Base-by-base conservation (phyloP, 345 rosid genomes). In the Garcia nutans region DNA sequence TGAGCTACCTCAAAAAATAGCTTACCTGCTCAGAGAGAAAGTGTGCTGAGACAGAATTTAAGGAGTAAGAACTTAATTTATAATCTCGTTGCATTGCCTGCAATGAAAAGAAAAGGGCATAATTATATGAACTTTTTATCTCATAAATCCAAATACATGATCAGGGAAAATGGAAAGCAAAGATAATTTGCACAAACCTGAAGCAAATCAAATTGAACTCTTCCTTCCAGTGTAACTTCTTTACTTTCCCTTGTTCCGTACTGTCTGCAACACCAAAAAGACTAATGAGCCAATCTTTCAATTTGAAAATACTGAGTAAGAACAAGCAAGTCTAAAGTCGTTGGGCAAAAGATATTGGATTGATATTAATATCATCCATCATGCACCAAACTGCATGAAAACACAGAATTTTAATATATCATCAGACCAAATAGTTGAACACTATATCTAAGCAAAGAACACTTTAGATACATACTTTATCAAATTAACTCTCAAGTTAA, bases 31-130 rank as follows among this genome's bases (percentile, higher is more conserved):
- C 98, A 44, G 96, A 89, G 54, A 96, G 98, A 86, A 96, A 96
- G 84, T 96, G 99, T 8, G 99, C 96, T 57, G 98, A 93, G 82
- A 96, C 98, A 67, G 98, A 89, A 82, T 96, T 96, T 85, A 96
- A 83, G 24, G 98, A 96, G 81, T 96, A 96, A 64, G 97, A 93
- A 90, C 98, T 96, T 78, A 96, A 82, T 85, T 93, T 96, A 83
- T 93, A 83, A 81, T 96, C 97, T 63, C 98, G 89, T 77, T 85
- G 98, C 89, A 96, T 84, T 22, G 78, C 96, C 99, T 93, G 81
- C 73, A 56, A 73, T 57, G 33, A 70, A 75, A 59, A 65, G 60
- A 31, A 77, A 50, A 78, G 17, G 60, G 49, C 23, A 76, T 44
- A 76, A 15, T 33, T 23, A 49, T 65, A 59, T 44, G 41, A 58